Conservation (phyloP, 73 alveolate species). For the Paramecium biaurelia region DNA sequence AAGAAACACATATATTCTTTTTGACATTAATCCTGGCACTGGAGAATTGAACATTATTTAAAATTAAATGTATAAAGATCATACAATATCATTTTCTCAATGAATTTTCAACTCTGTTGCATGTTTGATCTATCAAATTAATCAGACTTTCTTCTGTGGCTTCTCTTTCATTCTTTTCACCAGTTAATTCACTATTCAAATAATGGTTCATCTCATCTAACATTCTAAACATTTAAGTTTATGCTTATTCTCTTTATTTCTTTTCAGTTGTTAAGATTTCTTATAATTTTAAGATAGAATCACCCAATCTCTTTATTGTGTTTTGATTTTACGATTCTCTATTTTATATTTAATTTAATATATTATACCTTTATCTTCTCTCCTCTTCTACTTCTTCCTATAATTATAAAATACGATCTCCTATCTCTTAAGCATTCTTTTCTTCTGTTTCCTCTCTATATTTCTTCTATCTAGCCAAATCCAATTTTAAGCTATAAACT, state of each 20-base stretch:
- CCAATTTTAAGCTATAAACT: slow-evolving; percentile 69
- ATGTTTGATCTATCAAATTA: slow-evolving; percentile 74
- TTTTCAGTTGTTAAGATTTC: slow-evolving; percentile 70
- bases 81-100: slow-evolving; percentile 37
- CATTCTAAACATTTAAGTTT: slow-evolving; percentile 70
- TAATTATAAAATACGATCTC: slow-evolving; percentile 16
- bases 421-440: slow-evolving; percentile 52
- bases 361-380: slow-evolving; percentile 6
- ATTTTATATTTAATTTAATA: background rate
- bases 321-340: slow-evolving; percentile 68
- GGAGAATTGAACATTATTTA: background rate
- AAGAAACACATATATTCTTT: background rate
- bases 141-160: slow-evolving; percentile 75
- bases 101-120: slow-evolving; percentile 78
- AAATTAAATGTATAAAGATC: background rate
- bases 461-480: slow-evolving; percentile 80
- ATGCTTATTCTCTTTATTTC: slow-evolving; percentile 72
- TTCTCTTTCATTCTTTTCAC: slow-evolving; percentile 74
- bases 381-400: slow-evolving; percentile 65
- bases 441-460: slow-evolving; percentile 69
- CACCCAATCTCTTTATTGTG: slow-evolving; percentile 61
- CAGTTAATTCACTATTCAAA: slow-evolving; percentile 64
- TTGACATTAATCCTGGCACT: background rate
- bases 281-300: slow-evolving; percentile 73
- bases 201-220: slow-evolving; percentile 74